These are phyloP conservation scores for Tricholoma sp. DNA, from an alignment of 768 basidiomycete species.

Conservation along the genomic window DNA sequence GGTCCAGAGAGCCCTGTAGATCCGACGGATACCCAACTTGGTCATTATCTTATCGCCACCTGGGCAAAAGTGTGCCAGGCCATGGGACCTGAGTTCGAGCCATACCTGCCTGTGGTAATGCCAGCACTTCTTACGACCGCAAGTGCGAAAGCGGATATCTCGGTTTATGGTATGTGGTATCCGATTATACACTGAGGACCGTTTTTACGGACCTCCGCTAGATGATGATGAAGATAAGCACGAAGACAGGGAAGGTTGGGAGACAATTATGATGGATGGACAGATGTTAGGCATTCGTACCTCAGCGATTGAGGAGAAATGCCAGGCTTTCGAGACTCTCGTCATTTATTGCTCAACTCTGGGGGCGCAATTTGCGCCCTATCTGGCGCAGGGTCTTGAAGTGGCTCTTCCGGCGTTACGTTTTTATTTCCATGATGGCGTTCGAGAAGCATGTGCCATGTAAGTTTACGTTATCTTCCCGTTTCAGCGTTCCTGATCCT, in stretches of 20 bases:
- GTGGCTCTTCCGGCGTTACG: conserved; percentile 64
- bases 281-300: conserved; percentile 75
- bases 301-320: conserved; percentile 80
- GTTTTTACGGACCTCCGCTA: conserved; percentile 8
- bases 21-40: conserved; percentile 64
- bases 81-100: conserved; percentile 79
- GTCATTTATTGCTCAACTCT: conserved; percentile 75
- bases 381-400: conserved; percentile 65
- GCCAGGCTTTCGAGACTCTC: conserved; percentile 84
- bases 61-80: conserved; percentile 91
- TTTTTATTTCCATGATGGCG: conserved; percentile 84
- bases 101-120: conserved; percentile 83
- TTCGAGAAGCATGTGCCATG: conserved; percentile 74
- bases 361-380: conserved; percentile 62
- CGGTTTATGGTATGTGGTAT: conserved; percentile 52
- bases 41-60: conserved; percentile 76
- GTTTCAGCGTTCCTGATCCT: background rate
- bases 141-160: conserved; percentile 74
- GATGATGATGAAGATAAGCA: conserved; percentile 52
- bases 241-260: conserved; percentile 71
- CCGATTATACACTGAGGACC: background rate
- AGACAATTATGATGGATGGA: conserved; percentile 73
- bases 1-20: conserved; percentile 61
- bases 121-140: conserved; percentile 72
- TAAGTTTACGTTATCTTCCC: conserved; percentile 28